Evolutionary conservation across 169 alveolate species (phyloP).

Genomic region (Cryptosporidium sp.): DNA sequence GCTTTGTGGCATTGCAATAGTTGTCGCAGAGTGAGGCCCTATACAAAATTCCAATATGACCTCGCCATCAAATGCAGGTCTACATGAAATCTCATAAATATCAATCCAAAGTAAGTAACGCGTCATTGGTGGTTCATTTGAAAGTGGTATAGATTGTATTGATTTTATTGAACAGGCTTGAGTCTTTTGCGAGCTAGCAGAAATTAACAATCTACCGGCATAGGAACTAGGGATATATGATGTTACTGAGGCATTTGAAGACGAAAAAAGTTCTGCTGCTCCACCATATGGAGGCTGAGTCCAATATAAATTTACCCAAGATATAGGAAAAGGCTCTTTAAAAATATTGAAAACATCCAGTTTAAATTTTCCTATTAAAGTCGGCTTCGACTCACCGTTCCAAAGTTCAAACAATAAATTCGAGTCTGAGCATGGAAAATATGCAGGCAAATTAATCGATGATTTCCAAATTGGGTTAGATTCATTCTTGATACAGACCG

Average conservation of each 20-base stretch:
- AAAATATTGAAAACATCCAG: constrained; percentile 82
- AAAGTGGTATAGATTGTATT: constrained; percentile 50
- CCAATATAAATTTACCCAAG: constrained; percentile 87
- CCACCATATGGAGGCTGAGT: constrained; percentile 82
- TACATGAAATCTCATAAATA: constrained; percentile 81
- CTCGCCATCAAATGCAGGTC: constrained; percentile 74
- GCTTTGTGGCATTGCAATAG: constrained; percentile 69
- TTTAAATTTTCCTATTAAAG: constrained; percentile 80
- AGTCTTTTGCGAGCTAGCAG: constrained; percentile 61
- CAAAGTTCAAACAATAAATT: constrained; percentile 80
- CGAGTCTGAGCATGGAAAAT: constrained; percentile 82
- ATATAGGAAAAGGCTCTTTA: constrained; percentile 80
- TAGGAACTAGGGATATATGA: constrained; percentile 59
- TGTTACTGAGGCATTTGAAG: constrained; percentile 58
- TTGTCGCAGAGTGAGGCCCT: constrained; percentile 79
- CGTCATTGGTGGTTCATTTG: constrained; percentile 80
- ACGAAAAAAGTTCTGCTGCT: constrained; percentile 73
- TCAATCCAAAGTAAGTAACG: constrained; percentile 81
- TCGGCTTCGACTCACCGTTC: constrained; percentile 83
- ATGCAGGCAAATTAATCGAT: constrained; percentile 83
- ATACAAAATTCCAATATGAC: constrained; percentile 78
- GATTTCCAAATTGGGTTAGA: constrained; percentile 88
- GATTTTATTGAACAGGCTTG: constrained; percentile 57
- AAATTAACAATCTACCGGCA: constrained; percentile 70
- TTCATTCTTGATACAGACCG: constrained; percentile 83